phyloP scores from a whole-genome alignment of 1,284 basidiomycete genomes.

The Vanrija sp. region DNA sequence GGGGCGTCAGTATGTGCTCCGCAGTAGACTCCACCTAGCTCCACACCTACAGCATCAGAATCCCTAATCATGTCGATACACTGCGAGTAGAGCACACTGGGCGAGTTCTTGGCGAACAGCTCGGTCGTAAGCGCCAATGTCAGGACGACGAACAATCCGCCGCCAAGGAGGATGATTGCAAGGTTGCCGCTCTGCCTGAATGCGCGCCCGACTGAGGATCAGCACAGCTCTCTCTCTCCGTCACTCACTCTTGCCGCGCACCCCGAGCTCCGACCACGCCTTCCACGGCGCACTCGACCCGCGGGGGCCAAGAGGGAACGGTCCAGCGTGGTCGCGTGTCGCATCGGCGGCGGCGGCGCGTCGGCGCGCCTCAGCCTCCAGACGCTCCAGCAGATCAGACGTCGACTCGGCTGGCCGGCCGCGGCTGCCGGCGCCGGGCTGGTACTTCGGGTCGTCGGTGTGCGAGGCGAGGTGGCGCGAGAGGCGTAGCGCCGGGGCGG shows the following conservation, averaged over 20 bases:
- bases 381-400: slow-evolving; percentile 27
- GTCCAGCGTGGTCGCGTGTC: slow-evolving; percentile 58
- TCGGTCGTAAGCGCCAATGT: slow-evolving; percentile 83
- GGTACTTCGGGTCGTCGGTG: neutral
- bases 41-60: slow-evolving; percentile 59
- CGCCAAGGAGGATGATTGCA: slow-evolving; percentile 76
- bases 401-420: slow-evolving; percentile 10
- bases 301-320: slow-evolving; percentile 73
- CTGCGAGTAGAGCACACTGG: slow-evolving; percentile 80
- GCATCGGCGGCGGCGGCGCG: slow-evolving; percentile 16
- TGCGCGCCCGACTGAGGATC: slow-evolving; percentile 65
- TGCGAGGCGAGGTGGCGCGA: neutral
- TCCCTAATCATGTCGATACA: slow-evolving; percentile 78
- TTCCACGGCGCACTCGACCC: slow-evolving; percentile 53
- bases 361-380: slow-evolving; percentile 18
- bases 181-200: slow-evolving; percentile 76
- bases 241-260: slow-evolving; percentile 74
- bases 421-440: slow-evolving; percentile 6
- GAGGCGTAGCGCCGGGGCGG: neutral
- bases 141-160: slow-evolving; percentile 71
- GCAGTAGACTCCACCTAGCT: too few species aligned
- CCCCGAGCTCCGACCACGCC: slow-evolving; percentile 72
- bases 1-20: neutral
- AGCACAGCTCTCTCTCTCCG: too few species aligned
- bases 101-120: slow-evolving; percentile 87